Percentiles rank a stretch among this genome's conserved stretches.
phyloP scores from a whole-genome alignment of 2,329 filamentous ascomycete species.

The Penicillium sp. region DNA sequence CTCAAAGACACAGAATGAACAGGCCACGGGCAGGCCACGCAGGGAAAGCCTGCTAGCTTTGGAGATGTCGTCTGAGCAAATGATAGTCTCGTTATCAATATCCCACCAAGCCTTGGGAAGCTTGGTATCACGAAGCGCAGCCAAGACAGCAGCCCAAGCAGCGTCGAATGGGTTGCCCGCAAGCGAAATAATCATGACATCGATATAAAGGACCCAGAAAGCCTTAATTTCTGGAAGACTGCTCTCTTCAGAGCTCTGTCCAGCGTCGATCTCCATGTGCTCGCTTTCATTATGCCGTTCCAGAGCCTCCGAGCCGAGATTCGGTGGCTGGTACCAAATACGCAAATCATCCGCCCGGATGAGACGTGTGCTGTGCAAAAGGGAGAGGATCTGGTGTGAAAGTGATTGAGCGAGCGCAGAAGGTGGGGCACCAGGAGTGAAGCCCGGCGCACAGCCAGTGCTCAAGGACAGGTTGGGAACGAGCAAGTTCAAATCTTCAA shows the following conservation, averaged over 20 bases:
- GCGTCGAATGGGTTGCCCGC: conserved; percentile 91
- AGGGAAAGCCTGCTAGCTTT: conserved; percentile 59
- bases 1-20: conserved; percentile 75
- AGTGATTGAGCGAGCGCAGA: conserved; percentile 78
- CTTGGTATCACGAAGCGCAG: conserved; percentile 73
- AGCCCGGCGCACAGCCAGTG: conserved; percentile 83
- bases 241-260: conserved; percentile 29
- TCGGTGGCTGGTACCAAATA: conserved; percentile 63
- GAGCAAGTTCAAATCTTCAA: conserved; percentile 62
- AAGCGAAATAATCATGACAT: conserved; percentile 89
- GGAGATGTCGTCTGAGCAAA: conserved; percentile 65
- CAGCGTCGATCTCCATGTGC: conserved; percentile 49
- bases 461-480: conserved; percentile 92
- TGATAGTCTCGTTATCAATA: conserved; percentile 70
- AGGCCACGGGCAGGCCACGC: conserved; percentile 68
- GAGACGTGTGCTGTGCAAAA: conserved; percentile 70
- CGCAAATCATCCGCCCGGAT: conserved; percentile 67
- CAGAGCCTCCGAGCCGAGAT: conserved; percentile 32
- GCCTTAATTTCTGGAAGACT: conserved; percentile 62
- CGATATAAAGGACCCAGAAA: conserved; percentile 94
- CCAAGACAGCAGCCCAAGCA: conserved; percentile 79
- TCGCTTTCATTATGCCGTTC: conserved; percentile 42
- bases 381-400: conserved; percentile 72
- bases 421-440: conserved; percentile 80
- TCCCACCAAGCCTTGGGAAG: conserved; percentile 83